Evolutionary conservation across 257 asterid species (phyloP).

Genomic region (Nicotiana paniculata): DNA sequence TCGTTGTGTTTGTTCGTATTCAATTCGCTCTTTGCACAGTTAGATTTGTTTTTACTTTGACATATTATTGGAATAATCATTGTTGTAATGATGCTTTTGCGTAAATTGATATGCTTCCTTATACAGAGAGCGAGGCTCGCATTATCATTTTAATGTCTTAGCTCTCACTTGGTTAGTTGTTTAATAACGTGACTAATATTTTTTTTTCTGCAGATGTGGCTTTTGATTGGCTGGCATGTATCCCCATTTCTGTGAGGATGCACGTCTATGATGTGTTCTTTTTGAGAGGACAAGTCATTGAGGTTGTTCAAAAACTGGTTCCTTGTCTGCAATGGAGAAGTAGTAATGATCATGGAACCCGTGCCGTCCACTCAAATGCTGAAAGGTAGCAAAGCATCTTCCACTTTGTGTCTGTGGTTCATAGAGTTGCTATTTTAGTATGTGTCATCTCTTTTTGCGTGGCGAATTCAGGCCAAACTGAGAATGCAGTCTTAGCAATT

Average conservation of each 20-base stretch:
- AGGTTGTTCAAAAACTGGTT: constrained; percentile 57
- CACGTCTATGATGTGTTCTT: constrained; percentile 73
- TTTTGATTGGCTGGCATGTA: constrained; percentile 75
- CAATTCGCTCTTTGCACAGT: not conserved
- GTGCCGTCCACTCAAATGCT: constrained; percentile 58
- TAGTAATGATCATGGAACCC: constrained; percentile 30
- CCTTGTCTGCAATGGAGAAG: constrained; percentile 66
- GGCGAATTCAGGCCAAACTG: not conserved
- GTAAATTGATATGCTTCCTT: not conserved
- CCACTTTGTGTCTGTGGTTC: not conserved
- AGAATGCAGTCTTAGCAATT: not conserved
- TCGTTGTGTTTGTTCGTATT: not conserved
- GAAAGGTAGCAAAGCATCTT: constrained; percentile 54
- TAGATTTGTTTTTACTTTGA: not conserved
- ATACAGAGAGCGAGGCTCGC: not conserved
- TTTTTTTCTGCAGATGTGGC: constrained; percentile 57
- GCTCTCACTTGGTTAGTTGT: not conserved
- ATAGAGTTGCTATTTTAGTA: not conserved
- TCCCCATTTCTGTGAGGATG: constrained; percentile 79
- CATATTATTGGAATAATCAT: not conserved
- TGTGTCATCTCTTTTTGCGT: not conserved
- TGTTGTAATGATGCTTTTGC: not conserved
- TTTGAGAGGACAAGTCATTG: constrained; percentile 49
- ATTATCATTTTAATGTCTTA: not conserved
- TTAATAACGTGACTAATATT: constrained; percentile 13